Base-by-base conservation (phyloP, 2,329 filamentous ascomycete genomes). In the Fusarium sp. region DNA sequence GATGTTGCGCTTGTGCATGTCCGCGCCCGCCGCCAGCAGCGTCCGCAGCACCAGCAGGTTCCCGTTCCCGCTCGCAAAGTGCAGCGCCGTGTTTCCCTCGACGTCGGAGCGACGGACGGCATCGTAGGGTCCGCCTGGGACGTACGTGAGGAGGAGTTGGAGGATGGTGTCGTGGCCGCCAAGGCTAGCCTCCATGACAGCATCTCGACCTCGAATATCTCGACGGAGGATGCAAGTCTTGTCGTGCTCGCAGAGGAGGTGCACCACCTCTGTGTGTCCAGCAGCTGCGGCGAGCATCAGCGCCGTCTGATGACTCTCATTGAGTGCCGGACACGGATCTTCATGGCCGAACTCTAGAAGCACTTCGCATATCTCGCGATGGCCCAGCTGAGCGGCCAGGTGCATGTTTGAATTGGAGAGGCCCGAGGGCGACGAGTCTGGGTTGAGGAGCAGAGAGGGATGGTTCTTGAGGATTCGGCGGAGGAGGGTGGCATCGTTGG, bases 391-490 rank as follows among this genome's bases (percentile, higher is more conserved):
- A 12, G 93, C 93, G 49, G 94, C 93, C 3, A 97, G 88, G 81
- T 97, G 94, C 42, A 98, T 88, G 72, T 91, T 94, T 3, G 94
- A 96, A 84, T 97, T 96, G 81, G 92, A 93, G 74, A 94, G 91
- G 58, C 89, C 90, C 10, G 82, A 78, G 70, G 91, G 87, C 5
- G 90, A 89, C 76, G 90, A 89, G 81, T 97, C 94, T 3, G 94
- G 94, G 79, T 97, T 97, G 78, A 92, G 92, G 31, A 97, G 86
- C 71, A 92, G 89, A 20, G 84, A 80, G 0, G 92, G 93, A 79
- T 96, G 91, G 67, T 91, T 91, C 73, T 87, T 89, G 74, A 97
- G 87, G 80, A 97, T 95, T 80, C 94, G 93, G 75, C 88, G 85
- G 75, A 95, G 92, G 73, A 97, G 92, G 64, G 90, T 85, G 61